Percentiles rank a stretch among this genome's conserved stretches.
phyloP scores from a whole-genome alignment of 768 basidiomycete species.

The Pleurotus pulmonarius region DNA sequence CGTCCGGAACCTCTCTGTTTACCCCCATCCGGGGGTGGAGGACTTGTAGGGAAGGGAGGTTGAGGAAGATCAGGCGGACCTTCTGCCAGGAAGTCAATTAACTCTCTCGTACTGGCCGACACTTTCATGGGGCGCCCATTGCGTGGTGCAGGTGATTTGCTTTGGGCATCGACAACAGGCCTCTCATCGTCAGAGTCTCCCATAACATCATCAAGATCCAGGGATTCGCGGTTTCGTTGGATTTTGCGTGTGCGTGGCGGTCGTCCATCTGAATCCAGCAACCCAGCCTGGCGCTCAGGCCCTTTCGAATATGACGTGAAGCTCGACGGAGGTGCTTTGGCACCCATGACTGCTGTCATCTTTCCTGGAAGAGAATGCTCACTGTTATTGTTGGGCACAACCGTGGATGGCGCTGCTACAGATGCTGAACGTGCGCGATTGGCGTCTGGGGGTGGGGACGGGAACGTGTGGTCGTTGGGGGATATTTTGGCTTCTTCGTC shows the following conservation, averaged over 20 bases:
- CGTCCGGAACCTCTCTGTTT: conserved; percentile 56
- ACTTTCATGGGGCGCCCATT: conserved; percentile 22
- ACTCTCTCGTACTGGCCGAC: conserved; percentile 45
- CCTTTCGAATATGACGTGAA: not conserved
- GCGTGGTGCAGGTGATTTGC: conserved; percentile 17
- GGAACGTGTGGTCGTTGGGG: conserved; percentile 33
- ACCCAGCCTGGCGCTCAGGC: not conserved
- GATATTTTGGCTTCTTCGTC: conserved; percentile 44
- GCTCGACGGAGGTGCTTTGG: not conserved
- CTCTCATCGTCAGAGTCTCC: conserved; percentile 64
- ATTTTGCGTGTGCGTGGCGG: conserved; percentile 50
- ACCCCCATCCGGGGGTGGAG: conserved; percentile 51
- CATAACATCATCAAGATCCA: conserved; percentile 77
- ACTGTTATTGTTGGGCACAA: conserved; percentile 15
- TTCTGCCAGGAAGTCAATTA: conserved; percentile 54
- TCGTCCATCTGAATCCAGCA: conserved; percentile 1
- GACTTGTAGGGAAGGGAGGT: conserved; percentile 35
- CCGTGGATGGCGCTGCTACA: conserved; percentile 19
- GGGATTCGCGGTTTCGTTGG: conserved; percentile 58
- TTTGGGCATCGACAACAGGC: conserved; percentile 16
- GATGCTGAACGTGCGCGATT: conserved; percentile 39
- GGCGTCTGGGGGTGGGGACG: conserved; percentile 25
- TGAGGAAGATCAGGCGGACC: conserved; percentile 43
- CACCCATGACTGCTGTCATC: not conserved
- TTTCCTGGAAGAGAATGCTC: conserved; percentile 1